A percentile compares a stretch with the other conserved stretches of the same genome.
Conservation (phyloP, 352 stramenopile genomes). For the Lagenidium sp. region DNA sequence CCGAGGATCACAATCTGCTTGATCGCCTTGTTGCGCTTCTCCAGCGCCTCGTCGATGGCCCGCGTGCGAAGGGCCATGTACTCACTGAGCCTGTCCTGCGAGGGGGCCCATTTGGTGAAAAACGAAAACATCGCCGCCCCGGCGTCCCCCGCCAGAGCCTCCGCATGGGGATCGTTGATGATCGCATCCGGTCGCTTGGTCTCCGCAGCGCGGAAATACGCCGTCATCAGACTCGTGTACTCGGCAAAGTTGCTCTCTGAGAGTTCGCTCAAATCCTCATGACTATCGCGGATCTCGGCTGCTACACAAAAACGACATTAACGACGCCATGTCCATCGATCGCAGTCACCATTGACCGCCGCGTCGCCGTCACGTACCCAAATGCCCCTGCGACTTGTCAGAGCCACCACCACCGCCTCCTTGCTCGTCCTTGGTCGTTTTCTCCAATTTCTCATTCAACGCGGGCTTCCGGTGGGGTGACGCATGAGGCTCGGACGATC, state of each 20-base stretch:
- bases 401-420: no score
- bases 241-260: conserved; percentile 16
- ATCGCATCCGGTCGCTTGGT: conserved; percentile 20
- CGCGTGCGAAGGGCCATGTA: conserved; percentile 29
- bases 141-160: conserved; percentile 25
- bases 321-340: not conserved
- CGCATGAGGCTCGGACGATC: conserved; percentile 11
- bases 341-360: not conserved
- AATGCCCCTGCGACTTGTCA: not conserved
- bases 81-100: conserved; percentile 4
- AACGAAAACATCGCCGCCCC: conserved; percentile 8
- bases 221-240: conserved; percentile 34
- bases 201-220: conserved; percentile 29
- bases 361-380: conserved; percentile 1
- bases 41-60: conserved; percentile 43
- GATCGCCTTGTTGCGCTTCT: conserved; percentile 21
- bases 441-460: not conserved
- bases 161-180: conserved; percentile 33
- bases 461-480: conserved; percentile 4
- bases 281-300: conserved; percentile 2
- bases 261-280: conserved; percentile 7
- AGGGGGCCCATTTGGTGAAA: conserved; percentile 12
- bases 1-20: conserved; percentile 46
- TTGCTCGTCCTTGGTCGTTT: not conserved
- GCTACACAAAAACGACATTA: not conserved